phyloP scores from a whole-genome alignment of 2,329 filamentous ascomycete species.

The Diaporthe batatas region DNA sequence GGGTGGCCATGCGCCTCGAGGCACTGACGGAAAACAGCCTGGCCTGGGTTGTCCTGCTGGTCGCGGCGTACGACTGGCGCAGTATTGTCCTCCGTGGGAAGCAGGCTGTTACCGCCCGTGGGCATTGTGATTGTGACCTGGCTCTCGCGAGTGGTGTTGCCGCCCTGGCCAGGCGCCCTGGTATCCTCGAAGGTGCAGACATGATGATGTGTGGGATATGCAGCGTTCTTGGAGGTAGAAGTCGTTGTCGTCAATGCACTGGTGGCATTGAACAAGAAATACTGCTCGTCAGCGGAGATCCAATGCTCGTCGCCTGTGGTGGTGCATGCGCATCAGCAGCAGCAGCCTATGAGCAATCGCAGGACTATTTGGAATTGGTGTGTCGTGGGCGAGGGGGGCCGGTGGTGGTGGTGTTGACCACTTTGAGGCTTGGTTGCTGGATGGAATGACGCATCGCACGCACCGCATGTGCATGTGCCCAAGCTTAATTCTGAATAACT shows the following conservation, averaged over 20 bases:
- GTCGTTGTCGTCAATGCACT: conserved; percentile 16
- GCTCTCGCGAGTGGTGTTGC: conserved; percentile 34
- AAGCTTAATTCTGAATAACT: not conserved
- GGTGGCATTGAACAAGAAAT: conserved; percentile 28
- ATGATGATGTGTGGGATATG: conserved; percentile 38
- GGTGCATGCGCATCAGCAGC: conserved; percentile 26
- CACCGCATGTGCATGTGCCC: conserved; percentile 4
- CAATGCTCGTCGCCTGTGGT: not conserved
- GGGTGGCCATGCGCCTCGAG: conserved; percentile 48
- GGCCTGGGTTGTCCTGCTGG: conserved; percentile 37
- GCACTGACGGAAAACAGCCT: conserved; percentile 47
- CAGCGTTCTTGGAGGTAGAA: not conserved
- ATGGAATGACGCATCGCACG: conserved; percentile 32
- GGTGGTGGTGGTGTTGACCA: conserved; percentile 15
- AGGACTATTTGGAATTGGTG: not conserved
- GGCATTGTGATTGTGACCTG: conserved; percentile 1
- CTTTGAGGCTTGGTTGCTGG: not conserved
- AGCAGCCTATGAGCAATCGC: conserved; percentile 7
- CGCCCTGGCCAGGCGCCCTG: conserved; percentile 47
- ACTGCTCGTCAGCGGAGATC: conserved; percentile 21
- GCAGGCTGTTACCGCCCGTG: conserved; percentile 21
- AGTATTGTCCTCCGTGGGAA: conserved; percentile 33
- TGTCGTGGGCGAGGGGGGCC: not conserved
- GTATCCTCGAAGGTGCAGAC: conserved; percentile 48
- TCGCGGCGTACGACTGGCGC: conserved; percentile 34